These are phyloP conservation scores for Aspergillus calidoustus DNA, from an alignment of 2,329 filamentous ascomycete species.

Conservation along the genomic window DNA sequence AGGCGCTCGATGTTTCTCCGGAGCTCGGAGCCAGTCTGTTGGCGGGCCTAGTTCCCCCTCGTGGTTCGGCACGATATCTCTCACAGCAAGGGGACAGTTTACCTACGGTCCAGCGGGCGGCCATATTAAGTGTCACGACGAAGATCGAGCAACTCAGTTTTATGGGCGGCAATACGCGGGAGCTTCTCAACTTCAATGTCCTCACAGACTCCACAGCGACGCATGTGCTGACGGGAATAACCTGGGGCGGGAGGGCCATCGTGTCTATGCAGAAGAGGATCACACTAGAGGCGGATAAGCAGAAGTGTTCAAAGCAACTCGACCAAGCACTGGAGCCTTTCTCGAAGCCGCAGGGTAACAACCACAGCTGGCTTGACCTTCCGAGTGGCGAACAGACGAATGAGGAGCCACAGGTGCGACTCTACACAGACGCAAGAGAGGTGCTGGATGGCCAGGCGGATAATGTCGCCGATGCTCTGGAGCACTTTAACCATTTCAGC, in stretches of 20 bases:
- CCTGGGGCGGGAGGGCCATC: constrained; percentile 2
- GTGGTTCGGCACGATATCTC: constrained; percentile 1
- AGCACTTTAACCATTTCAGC: constrained; percentile 5
- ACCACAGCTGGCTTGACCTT: background rate
- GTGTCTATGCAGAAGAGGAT: background rate
- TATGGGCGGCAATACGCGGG: background rate
- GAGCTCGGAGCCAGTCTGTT: constrained; percentile 7
- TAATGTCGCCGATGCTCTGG: background rate
- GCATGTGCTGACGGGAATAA: constrained; percentile 14
- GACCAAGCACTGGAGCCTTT: background rate
- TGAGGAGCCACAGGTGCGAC: background rate
- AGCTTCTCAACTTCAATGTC: background rate
- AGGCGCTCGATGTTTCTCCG: background rate
- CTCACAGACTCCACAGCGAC: background rate
- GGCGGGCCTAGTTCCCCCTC: background rate
- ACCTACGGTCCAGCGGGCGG: background rate
- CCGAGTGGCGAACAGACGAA: background rate
- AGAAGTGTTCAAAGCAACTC: background rate
- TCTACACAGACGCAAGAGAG: constrained; percentile 8
- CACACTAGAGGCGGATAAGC: background rate
- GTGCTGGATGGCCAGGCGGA: background rate
- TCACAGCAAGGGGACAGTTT: constrained; percentile 1
- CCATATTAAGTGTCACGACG: background rate
- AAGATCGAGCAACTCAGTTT: constrained; percentile 12
- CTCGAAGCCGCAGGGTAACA: background rate